Evolutionary conservation across 768 basidiomycete species (phyloP).

Genomic region (Dacryopinax primogenitus): DNA sequence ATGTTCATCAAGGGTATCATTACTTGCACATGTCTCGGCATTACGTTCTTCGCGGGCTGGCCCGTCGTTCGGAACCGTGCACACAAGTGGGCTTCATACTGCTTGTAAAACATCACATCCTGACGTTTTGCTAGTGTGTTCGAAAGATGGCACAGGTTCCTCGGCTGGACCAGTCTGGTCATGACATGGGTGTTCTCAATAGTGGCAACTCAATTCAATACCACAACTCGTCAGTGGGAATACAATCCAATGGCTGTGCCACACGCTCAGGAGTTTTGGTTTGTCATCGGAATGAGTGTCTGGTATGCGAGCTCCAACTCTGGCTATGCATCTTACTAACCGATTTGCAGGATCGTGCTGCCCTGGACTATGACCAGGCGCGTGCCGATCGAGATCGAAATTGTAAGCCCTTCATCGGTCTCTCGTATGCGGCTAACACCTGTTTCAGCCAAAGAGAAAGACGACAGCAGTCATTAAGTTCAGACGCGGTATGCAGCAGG

Average conservation of each 20-base stretch:
- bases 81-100: constrained; percentile 47
- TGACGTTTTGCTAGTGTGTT: constrained; percentile 42
- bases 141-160: constrained; percentile 66
- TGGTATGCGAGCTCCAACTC: constrained; percentile 36
- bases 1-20: constrained; percentile 49
- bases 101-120: not conserved
- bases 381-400: constrained; percentile 59
- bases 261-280: constrained; percentile 67
- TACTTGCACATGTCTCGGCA: constrained; percentile 42
- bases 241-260: constrained; percentile 41
- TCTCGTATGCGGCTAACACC: constrained; percentile 10
- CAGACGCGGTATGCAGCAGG: constrained; percentile 74
- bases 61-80: constrained; percentile 71
- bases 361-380: constrained; percentile 67
- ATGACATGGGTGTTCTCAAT: constrained; percentile 55
- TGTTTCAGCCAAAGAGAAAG: constrained; percentile 55
- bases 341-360: constrained; percentile 41
- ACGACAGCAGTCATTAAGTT: constrained; percentile 61
- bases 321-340: not conserved
- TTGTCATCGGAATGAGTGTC: constrained; percentile 54
- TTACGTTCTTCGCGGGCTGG: constrained; percentile 52
- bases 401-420: constrained; percentile 36
- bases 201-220: constrained; percentile 50
- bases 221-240: constrained; percentile 44
- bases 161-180: constrained; percentile 44